These are phyloP conservation scores for Picea glauca DNA, from an alignment of 75 land plant species.

Conservation along the genomic window DNA sequence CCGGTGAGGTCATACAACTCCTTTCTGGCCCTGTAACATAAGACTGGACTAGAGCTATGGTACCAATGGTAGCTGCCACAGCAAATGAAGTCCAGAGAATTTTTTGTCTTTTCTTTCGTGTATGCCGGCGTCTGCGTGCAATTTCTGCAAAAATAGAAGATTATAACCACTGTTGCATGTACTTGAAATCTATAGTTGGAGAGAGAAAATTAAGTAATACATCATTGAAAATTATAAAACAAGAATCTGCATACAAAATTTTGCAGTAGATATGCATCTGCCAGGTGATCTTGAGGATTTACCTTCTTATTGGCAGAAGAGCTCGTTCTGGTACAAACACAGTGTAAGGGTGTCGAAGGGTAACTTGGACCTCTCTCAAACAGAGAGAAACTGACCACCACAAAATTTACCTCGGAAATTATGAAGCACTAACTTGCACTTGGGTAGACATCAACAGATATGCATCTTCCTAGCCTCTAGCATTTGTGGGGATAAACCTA, in stretches of 20 bases:
- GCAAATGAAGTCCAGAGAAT: conserved; percentile 3
- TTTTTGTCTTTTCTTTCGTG: background rate
- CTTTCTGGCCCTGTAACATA: background rate
- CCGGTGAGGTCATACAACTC: background rate
- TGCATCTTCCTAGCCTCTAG: too few species aligned
- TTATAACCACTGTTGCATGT: background rate
- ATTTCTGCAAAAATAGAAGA: background rate
- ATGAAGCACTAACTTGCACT: too few species aligned
- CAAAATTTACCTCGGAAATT: too few species aligned
- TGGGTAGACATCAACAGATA: too few species aligned
- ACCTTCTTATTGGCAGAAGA: too few species aligned
- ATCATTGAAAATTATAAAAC: background rate
- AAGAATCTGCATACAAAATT: background rate
- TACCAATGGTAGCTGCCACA: conserved; percentile 10
- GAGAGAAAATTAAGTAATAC: background rate
- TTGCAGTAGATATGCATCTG: background rate
- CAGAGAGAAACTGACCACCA: too few species aligned
- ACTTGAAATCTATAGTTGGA: background rate
- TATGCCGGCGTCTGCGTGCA: conserved; percentile 10
- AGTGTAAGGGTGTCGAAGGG: too few species aligned
- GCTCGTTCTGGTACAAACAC: too few species aligned
- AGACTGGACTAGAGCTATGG: background rate
- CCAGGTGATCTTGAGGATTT: too few species aligned
- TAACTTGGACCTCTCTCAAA: too few species aligned
- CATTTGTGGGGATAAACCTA: too few species aligned